phyloP scores from a whole-genome alignment of 2,329 filamentous ascomycete species.

The Sporothrix humicola region DNA sequence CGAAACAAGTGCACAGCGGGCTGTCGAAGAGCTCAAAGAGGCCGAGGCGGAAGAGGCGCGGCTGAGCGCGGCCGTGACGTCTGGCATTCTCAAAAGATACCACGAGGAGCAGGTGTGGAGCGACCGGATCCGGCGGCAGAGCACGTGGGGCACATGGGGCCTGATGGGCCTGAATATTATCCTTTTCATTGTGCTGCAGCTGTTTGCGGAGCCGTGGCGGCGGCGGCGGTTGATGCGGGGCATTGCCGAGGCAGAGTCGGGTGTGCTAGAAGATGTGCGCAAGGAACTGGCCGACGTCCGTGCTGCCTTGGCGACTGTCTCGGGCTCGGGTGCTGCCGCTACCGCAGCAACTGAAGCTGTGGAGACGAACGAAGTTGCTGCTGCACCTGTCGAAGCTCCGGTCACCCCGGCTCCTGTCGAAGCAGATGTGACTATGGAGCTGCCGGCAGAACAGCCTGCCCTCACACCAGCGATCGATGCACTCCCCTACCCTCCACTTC shows the following conservation, averaged over 20 bases:
- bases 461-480: neutral
- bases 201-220: conserved; percentile 92
- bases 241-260: conserved; percentile 79
- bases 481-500: neutral
- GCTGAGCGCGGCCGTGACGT: conserved; percentile 74
- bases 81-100: conserved; percentile 86
- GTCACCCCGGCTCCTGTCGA: neutral
- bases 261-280: conserved; percentile 56
- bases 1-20: conserved; percentile 78
- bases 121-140: conserved; percentile 93
- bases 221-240: conserved; percentile 78
- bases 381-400: neutral
- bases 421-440: neutral
- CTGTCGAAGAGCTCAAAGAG: conserved; percentile 72
- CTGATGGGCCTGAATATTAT: conserved; percentile 96
- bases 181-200: conserved; percentile 82
- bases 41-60: conserved; percentile 83
- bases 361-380: neutral
- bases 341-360: neutral
- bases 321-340: conserved; percentile 18
- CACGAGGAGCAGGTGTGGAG: conserved; percentile 99
- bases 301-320: conserved; percentile 40
- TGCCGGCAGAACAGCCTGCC: neutral
- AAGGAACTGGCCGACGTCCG: conserved; percentile 49
- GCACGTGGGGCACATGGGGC: conserved; percentile 98